A percentile compares a stretch with the other conserved stretches of the same genome.
These are phyloP conservation scores for Blastobotrys proliferans DNA, from an alignment of 1,139 yeast genomes.

Conservation along the genomic window DNA sequence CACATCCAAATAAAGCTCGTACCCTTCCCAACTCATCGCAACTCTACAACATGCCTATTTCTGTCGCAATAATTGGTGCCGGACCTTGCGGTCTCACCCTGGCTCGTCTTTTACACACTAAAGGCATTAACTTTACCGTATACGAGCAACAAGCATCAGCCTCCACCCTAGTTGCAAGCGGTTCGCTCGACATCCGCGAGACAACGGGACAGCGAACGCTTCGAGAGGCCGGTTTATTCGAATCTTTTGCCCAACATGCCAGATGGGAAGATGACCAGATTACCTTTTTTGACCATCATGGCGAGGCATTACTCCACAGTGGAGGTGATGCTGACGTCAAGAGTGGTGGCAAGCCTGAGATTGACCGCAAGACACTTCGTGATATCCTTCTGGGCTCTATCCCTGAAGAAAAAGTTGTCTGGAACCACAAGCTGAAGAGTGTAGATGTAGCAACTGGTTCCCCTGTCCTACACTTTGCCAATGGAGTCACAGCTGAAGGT, in stretches of 20 bases:
- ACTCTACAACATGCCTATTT: too few relatives aligned
- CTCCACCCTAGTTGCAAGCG: not conserved
- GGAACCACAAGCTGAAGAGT: not conserved
- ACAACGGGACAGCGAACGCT: not conserved
- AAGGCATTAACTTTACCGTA: not conserved
- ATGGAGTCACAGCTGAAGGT: not conserved
- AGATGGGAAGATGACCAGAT: not conserved
- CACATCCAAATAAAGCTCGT: too few relatives aligned
- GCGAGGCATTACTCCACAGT: not conserved
- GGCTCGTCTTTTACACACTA: not conserved
- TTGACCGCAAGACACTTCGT: not conserved
- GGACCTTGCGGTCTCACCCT: not conserved
- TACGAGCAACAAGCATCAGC: not conserved
- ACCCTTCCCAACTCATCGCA: not conserved
- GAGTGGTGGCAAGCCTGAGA: too few relatives aligned
- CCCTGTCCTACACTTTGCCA: not conserved
- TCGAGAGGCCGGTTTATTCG: not conserved
- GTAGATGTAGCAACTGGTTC: not conserved
- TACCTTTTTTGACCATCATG: not conserved
- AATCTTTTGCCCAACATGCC: not conserved
- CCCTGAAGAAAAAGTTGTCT: not conserved
- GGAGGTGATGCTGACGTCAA: not conserved
- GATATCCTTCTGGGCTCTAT: not conserved
- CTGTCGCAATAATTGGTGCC: too few relatives aligned
- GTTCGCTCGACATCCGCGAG: not conserved